Evolutionary conservation across 1,284 basidiomycete genomes (phyloP), one percentile per base, ranked within the genome.

Genomic region (Sphagnurus paluster): DNA sequence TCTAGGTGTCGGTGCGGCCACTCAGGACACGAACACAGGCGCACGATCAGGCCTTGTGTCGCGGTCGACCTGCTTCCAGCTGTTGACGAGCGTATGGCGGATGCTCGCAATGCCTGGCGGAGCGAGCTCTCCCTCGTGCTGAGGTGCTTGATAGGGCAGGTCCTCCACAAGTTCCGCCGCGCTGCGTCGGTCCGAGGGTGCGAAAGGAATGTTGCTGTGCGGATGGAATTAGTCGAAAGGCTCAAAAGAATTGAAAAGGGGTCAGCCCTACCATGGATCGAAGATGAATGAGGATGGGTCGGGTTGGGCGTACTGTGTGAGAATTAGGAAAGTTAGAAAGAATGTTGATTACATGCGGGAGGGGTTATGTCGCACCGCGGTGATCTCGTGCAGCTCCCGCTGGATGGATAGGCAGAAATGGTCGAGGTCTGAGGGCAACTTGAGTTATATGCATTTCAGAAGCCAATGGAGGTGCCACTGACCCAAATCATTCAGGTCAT

Each of bases 401-500:
- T 80, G 77, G 53, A 87, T 76, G 17, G 70, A 58, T 13, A 78
- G 68, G 60, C 82, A 85, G 74, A 86, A 86, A 38, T 67, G 59
- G 59, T 86, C 84, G 23, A 87, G 71, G 59, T 85, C 80, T 79
- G 49, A 0, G 17, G 16, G 11, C 9, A 5, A 14, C 25, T 14
- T 42, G 11, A 52, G 29, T 19, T 25, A 10, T 2, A 20, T 5
- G 16, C 10, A 23, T 26, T 9, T 24, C 3, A 25, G 3, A 28
- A 11, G 25, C 26, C 8, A n/a, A 23, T 19, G 9, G 20, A 8
- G 53, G 7, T 6, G n/a, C 13, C 17, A 52, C 71, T 47, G 55
- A 77, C 76, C 77, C 37, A 86, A 71, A 68, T 87, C 83, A 55
- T 84, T 84, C 55, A 75, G 60, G 54, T 84, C 83, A 56, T 84